A percentile compares a stretch with the other conserved stretches of the same genome.
These are phyloP conservation scores for Allium cepa DNA, from an alignment of 106 monocot species.

Conservation along the genomic window DNA sequence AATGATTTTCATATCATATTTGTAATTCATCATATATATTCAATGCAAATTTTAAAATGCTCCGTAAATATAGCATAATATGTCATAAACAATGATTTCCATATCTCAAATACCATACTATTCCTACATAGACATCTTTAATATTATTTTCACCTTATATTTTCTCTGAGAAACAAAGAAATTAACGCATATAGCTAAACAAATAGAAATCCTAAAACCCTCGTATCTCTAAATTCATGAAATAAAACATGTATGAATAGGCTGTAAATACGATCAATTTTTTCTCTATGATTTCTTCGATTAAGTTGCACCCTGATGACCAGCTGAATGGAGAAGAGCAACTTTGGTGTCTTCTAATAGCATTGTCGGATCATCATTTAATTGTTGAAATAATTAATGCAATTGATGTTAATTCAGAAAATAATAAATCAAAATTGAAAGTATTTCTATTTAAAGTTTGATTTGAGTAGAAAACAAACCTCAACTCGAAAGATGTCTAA, in stretches of 20 bases:
- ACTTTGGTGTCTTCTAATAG: constrained; percentile 77
- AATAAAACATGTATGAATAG: background rate
- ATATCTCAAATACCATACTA: background rate
- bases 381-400: constrained; percentile 39
- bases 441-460: too few relatives aligned
- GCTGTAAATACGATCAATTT: background rate
- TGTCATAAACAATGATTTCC: too few relatives aligned
- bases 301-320: constrained; percentile 40
- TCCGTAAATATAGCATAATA: too few relatives aligned
- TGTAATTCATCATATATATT: too few relatives aligned
- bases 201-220: background rate
- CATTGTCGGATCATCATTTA: constrained; percentile 57
- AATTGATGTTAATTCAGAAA: too few relatives aligned
- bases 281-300: background rate
- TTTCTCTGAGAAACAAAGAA: background rate
- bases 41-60: too few relatives aligned
- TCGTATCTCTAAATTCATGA: background rate
- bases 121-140: constrained; percentile 7
- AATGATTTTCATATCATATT: too few relatives aligned
- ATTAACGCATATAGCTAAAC: background rate
- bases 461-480: constrained; percentile 20
- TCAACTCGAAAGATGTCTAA: constrained; percentile 82
- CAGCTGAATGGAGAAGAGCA: constrained; percentile 71
- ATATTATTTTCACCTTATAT: background rate
- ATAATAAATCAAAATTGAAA: too few relatives aligned